Percentiles rank a stretch among this genome's conserved stretches.
Evolutionary conservation across 495 filamentous ascomycete species (phyloP).

Genomic region (Daldinia childiae): DNA sequence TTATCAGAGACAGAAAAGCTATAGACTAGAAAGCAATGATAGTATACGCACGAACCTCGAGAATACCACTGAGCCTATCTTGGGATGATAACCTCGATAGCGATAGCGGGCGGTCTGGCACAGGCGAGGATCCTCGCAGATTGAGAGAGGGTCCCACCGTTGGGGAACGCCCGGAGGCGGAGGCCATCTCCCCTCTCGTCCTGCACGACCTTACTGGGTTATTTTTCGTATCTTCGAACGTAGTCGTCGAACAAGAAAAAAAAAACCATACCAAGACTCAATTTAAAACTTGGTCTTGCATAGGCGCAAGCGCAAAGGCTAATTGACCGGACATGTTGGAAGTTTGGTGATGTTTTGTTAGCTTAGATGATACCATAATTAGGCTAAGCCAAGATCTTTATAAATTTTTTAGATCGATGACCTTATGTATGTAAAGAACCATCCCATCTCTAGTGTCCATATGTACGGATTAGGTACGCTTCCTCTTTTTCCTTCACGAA

Average conservation of each 20-base stretch:
- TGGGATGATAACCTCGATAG: constrained; percentile 48
- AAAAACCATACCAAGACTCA: not conserved
- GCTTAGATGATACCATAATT: constrained; percentile 31
- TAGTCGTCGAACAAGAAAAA: constrained; percentile 6
- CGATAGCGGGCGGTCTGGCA: constrained; percentile 28
- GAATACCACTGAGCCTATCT: constrained; percentile 54
- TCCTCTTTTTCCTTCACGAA: too few relatives aligned
- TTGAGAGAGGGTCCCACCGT: constrained; percentile 33
- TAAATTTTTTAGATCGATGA: not conserved
- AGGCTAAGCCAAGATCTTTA: not conserved
- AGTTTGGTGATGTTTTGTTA: constrained; percentile 30
- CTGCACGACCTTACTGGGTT: constrained; percentile 1
- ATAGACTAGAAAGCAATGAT: not conserved
- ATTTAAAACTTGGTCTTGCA: constrained; percentile 6
- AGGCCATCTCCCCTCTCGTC: constrained; percentile 4
- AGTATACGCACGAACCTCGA: constrained; percentile 51
- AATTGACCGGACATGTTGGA: constrained; percentile 15
- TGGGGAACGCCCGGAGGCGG: constrained; percentile 31
- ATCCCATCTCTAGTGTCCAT: too few relatives aligned
- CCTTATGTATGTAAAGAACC: too few relatives aligned
- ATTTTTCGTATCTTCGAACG: not conserved
- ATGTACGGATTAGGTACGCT: too few relatives aligned
- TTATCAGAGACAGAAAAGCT: not conserved
- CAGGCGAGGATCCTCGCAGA: constrained; percentile 27
- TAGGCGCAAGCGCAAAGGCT: constrained; percentile 15